Percentiles rank a stretch among this genome's conserved stretches.
Evolutionary conservation across 441 rosid species (phyloP).

Genomic region (Erodium moschatum): DNA sequence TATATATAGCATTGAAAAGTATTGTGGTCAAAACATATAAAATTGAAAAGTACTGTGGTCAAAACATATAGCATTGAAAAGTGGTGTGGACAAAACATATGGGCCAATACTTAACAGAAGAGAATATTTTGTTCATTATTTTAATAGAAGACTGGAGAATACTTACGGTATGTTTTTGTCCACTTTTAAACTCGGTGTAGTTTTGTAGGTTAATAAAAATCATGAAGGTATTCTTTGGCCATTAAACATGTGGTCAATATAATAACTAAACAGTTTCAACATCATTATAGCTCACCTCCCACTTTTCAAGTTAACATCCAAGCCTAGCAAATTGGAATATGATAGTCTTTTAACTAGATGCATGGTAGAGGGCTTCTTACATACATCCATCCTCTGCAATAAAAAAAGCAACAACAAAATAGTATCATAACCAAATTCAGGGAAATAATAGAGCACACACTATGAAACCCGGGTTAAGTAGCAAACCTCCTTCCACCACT

Average conservation of each 20-base stretch:
- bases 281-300: conserved; percentile 48
- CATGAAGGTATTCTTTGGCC: too few species aligned
- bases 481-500: conserved; percentile 90
- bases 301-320: conserved; percentile 65
- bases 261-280: conserved; percentile 2
- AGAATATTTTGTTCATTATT: too few species aligned
- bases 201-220: too few species aligned
- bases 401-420: conserved; percentile 13
- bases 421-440: conserved; percentile 3
- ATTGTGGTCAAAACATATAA: too few species aligned
- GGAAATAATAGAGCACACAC: neutral
- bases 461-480: conserved; percentile 7
- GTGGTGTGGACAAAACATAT: too few species aligned
- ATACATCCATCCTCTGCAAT: conserved; percentile 65
- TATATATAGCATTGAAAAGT: too few species aligned
- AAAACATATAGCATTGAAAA: too few species aligned
- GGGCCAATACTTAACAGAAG: too few species aligned
- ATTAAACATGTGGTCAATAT: neutral
- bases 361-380: conserved; percentile 74
- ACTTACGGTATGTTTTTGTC: too few species aligned
- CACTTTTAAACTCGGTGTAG: too few species aligned
- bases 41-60: too few species aligned
- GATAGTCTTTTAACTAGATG: conserved; percentile 60
- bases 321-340: conserved; percentile 67
- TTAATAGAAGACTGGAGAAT: too few species aligned